phyloP scores from a whole-genome alignment of 2,329 filamentous ascomycete genomes.

The Lithohypha guttulata region DNA sequence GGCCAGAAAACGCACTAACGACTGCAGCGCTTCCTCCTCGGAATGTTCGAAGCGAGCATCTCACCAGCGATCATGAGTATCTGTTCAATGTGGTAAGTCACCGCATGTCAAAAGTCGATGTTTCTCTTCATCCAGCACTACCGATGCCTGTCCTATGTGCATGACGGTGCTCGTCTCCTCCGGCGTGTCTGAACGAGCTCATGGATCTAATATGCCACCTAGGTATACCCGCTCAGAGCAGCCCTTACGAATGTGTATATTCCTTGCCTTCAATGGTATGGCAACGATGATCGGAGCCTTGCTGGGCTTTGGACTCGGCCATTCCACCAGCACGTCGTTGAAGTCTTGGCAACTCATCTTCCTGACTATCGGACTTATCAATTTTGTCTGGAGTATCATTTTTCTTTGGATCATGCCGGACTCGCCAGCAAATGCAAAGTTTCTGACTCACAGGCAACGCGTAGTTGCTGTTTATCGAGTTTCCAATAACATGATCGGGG shows the following conservation, averaged over 20 bases:
- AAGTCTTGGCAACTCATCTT: slow-evolving; percentile 32
- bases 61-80: slow-evolving; percentile 25
- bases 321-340: slow-evolving; percentile 22
- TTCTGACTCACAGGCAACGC: slow-evolving; percentile 30
- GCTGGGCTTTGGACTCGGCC: slow-evolving; percentile 28
- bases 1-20: no score
- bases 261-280: slow-evolving; percentile 30
- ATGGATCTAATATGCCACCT: no score
- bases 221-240: slow-evolving; percentile 30
- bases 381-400: slow-evolving; percentile 33
- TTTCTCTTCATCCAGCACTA: no score
- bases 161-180: no score
- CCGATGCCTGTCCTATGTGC: no score
- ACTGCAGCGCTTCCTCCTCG: slow-evolving; percentile 38
- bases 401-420: slow-evolving; percentile 30
- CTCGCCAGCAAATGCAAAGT: slow-evolving; percentile 29
- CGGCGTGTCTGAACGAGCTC: no score
- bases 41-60: slow-evolving; percentile 30
- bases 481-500: slow-evolving; percentile 33
- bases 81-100: slow-evolving; percentile 31
- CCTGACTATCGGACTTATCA: slow-evolving; percentile 33
- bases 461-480: slow-evolving; percentile 32
- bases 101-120: no score
- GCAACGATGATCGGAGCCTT: slow-evolving; percentile 30
- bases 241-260: slow-evolving; percentile 27